These are phyloP conservation scores for Phoma sp. DNA, from an alignment of 2,329 filamentous ascomycete genomes.

Conservation along the genomic window DNA sequence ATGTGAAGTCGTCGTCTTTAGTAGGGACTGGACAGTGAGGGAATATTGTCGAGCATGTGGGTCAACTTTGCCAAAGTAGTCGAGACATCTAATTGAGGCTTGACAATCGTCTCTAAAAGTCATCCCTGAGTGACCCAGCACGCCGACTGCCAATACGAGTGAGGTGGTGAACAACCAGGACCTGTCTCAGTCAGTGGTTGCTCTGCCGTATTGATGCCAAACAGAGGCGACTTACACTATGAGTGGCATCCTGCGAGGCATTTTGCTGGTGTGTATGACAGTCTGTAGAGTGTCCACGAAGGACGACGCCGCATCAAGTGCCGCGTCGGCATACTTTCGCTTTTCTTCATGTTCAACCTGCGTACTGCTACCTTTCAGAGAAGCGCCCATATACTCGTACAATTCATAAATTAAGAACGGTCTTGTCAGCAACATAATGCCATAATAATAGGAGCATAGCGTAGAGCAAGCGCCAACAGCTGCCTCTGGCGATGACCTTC, in stretches of 20 bases:
- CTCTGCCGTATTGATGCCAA: too few relatives aligned
- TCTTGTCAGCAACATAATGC: slow-evolving; percentile 61
- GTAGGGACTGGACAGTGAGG: slow-evolving; percentile 34
- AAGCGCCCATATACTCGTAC: slow-evolving; percentile 46
- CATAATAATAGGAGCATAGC: slow-evolving; percentile 62
- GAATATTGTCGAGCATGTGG: slow-evolving; percentile 43
- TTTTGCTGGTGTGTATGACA: slow-evolving; percentile 26
- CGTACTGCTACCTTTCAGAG: slow-evolving; percentile 37
- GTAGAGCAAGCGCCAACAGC: slow-evolving; percentile 58
- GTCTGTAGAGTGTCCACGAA: slow-evolving; percentile 38
- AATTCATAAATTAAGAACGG: slow-evolving; percentile 62
- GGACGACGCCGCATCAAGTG: slow-evolving; percentile 37
- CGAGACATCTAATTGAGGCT: slow-evolving; percentile 33
- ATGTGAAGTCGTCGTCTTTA: slow-evolving; percentile 35
- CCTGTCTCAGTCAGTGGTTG: slow-evolving; percentile 17
- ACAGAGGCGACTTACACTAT: slow-evolving; percentile 32
- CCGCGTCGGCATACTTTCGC: slow-evolving; percentile 40
- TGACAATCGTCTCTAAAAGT: slow-evolving; percentile 31
- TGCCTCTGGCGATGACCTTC: slow-evolving; percentile 11
- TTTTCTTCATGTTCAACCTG: slow-evolving; percentile 36
- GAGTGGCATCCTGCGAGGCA: slow-evolving; percentile 41
- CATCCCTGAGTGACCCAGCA: slow-evolving; percentile 33
- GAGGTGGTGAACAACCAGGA: slow-evolving; percentile 44
- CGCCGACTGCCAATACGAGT: slow-evolving; percentile 37
- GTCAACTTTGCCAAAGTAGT: slow-evolving; percentile 38